Conservation (phyloP, 2,329 filamentous ascomycete genomes). For the Herpotrichia juniperi region DNA sequence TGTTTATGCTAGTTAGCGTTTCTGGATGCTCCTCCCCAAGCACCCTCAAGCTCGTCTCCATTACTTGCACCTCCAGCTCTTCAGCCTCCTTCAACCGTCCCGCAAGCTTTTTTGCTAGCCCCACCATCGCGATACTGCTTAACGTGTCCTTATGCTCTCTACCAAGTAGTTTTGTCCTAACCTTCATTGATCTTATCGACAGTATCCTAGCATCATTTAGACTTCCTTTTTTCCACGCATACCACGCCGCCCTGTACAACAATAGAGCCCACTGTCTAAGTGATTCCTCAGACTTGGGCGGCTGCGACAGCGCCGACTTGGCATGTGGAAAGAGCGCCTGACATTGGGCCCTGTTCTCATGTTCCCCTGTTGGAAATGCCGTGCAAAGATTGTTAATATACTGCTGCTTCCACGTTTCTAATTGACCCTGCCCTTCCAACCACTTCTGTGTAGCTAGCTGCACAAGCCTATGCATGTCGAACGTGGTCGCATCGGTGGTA, state of each 20-base stretch:
- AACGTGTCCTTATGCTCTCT: slow-evolving; percentile 4
- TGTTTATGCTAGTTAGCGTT: no score
- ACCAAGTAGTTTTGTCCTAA: background rate
- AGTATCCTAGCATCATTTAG: background rate
- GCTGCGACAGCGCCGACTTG: slow-evolving; percentile 6
- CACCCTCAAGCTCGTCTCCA: no score
- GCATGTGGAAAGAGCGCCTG: slow-evolving; percentile 36
- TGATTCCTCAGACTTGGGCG: background rate
- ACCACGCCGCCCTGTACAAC: slow-evolving; percentile 6
- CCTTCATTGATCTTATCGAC: background rate
- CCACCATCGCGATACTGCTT: background rate
- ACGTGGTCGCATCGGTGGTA: slow-evolving; percentile 25
- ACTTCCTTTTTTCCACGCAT: slow-evolving; percentile 1
- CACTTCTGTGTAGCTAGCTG: slow-evolving; percentile 9
- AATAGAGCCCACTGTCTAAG: slow-evolving; percentile 3
- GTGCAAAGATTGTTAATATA: background rate
- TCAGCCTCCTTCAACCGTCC: background rate
- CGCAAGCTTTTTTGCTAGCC: background rate
- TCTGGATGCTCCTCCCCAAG: no score
- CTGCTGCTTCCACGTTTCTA: slow-evolving; percentile 2
- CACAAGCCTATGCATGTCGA: slow-evolving; percentile 50
- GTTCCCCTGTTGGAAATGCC: slow-evolving; percentile 2
- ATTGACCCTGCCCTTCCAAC: slow-evolving; percentile 1
- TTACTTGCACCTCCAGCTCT: no score
- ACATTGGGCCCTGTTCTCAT: slow-evolving; percentile 31